Base-by-base conservation (phyloP, 2,329 filamentous ascomycete genomes). In the Penicillium sp. region DNA sequence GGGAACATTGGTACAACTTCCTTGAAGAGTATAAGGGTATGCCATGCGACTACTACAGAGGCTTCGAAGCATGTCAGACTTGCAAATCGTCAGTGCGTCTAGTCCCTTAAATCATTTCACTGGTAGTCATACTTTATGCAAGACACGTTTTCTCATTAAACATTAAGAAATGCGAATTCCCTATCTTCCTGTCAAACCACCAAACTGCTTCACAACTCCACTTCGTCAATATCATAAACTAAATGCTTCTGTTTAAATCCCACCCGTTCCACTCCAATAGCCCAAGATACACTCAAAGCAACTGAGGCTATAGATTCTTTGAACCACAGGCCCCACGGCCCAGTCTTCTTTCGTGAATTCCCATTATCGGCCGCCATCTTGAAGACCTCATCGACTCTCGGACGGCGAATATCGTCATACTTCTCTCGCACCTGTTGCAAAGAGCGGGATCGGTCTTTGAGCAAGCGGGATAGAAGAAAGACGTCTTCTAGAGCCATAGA, bases 401-500 rank as follows among this genome's bases (percentile, higher is more conserved):
- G 71, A 40, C 68, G 62, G 39, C 71, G 65, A 47, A 69, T 64
- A 8, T 58, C 44, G 8, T 72, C 68, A 42, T 62, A 71, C 16
- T 51, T 63, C 21, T 49, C 42, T 48, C 60, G 68, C 10, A 65
- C 60, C 11, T 67, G 59, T 2, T 48, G 21, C 11, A 70, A 34
- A 14, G 58, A 14, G n/a, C 53, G 36, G 13, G 45, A 40, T 1
- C 36, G 21, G 33, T 67, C 56, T 16, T 61, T 52, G 9, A 71
- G 50, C 13, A 72, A 29, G 2, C 65, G 60, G 3, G 70, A 67
- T 3, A 73, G 53, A 29, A 71, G 46, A 37, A 68, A 68, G 0
- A 57, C 59, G 59, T 84, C 82, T 59, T 84, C 81, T n/a, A 84
- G 55, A 0, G 79, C 81, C 70, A 83, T 81, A 9, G 76, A 79